Evolutionary conservation across 805 yeast species (phyloP), one percentile per base, ranked within the genome.

Genomic region (Myxozyma kluyveri): DNA sequence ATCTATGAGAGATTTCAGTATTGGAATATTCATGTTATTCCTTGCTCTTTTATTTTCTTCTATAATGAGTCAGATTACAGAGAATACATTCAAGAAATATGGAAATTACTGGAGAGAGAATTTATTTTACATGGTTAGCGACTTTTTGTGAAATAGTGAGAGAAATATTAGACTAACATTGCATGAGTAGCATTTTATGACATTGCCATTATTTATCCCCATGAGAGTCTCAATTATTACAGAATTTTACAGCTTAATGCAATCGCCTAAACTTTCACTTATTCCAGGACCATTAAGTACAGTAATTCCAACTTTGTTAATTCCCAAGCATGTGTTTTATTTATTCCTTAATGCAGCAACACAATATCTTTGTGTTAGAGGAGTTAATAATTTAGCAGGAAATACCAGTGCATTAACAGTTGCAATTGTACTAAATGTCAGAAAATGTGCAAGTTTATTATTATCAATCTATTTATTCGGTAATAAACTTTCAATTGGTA

Each of bases 101-200:
- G 85, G 86, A 4, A 73, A 72, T 49, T 75, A 76, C 47, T 84
- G 90, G 90, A 70, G 75, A 49, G 89, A 84, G 59, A 74, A 77
- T 32, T 64, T 85, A 41, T 84, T 85, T 61, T 83, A 79, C 65
- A 73, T 52, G 57, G 61, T 52, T 24, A 78, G 14, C 86, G 37
- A 82, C 61, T 62, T 77, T 4, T 69, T 80, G 3, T 2, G 26
- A 10, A n/a, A 14, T 21, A 29, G 27, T 12, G 22, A 18, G 46
- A 35, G 12, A 14, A 14, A 33, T 21, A 21, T 3, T 7, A 12
- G 3, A 42, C 36, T 29, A 27, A 27, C 17, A 7, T 5, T 7
- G 14, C 21, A 12, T 10, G 4, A 37, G 9, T 31, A 52, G 55
- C 61, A 58, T 41, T 58, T 58, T 40, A 41, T 57, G 22, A 37